A percentile compares a stretch with the other conserved stretches of the same genome.
Conservation (phyloP, 805 yeast species). For the Candida tibetensis region DNA sequence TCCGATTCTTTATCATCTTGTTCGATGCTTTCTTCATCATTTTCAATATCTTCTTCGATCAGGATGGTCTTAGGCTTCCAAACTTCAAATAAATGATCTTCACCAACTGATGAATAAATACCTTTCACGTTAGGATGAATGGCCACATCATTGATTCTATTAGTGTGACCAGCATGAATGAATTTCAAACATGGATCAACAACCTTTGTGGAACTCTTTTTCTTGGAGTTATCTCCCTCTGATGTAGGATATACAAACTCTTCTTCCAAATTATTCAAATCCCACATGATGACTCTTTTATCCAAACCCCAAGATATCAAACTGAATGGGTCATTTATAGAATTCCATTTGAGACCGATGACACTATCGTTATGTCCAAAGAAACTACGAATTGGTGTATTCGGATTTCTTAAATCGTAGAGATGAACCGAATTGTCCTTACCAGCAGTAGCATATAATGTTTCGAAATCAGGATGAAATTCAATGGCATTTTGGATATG, state of each 20-base stretch:
- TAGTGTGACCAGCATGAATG: constrained; percentile 86
- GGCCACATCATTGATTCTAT: constrained; percentile 60
- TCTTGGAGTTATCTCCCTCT: constrained; percentile 44
- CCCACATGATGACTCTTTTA: constrained; percentile 74
- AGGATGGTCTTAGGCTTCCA: constrained; percentile 65
- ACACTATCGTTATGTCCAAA: constrained; percentile 58
- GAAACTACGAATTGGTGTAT: constrained; percentile 57
- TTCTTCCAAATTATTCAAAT: constrained; percentile 55
- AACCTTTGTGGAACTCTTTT: constrained; percentile 47
- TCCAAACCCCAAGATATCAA: constrained; percentile 63
- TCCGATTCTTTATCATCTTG: constrained; percentile 6
- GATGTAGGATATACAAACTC: constrained; percentile 41
- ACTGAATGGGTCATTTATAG: constrained; percentile 45
- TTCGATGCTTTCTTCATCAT: constrained; percentile 22
- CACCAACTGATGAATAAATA: constrained; percentile 66
- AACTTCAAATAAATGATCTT: constrained; percentile 70
- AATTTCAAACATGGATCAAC: constrained; percentile 72
- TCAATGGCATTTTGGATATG: constrained; percentile 68
- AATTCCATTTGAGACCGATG: constrained; percentile 46
- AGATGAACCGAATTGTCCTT: constrained; percentile 69
- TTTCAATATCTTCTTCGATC: constrained; percentile 32
- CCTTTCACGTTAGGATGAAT: constrained; percentile 62
- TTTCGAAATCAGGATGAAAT: constrained; percentile 55
- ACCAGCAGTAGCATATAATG: constrained; percentile 72
- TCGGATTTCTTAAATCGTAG: constrained; percentile 70